Conservation (phyloP, 108 stramenopile species). For the Discostella stelligeroides region DNA sequence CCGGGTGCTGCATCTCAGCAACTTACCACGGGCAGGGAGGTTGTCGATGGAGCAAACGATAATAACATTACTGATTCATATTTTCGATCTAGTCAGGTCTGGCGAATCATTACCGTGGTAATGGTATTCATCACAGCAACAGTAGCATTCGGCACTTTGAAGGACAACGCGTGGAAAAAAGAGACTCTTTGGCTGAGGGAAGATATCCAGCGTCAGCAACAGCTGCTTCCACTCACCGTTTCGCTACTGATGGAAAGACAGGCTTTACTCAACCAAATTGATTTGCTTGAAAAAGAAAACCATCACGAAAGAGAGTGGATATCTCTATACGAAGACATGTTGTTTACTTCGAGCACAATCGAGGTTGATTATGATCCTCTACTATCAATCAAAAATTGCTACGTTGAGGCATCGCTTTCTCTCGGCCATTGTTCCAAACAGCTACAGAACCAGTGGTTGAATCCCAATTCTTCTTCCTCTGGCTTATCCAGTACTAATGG, state of each 20-base stretch:
- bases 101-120: not conserved
- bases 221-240: not conserved
- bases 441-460: conserved; percentile 11
- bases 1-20: not conserved
- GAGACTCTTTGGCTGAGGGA: conserved; percentile 13
- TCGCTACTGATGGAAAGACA: not conserved
- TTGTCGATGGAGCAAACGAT: not conserved
- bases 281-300: conserved; percentile 1
- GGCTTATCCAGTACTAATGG: not conserved
- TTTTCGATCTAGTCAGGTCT: not conserved
- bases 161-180: not conserved
- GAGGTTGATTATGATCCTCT: conserved; percentile 2
- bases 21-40: not conserved
- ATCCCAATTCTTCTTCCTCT: not conserved
- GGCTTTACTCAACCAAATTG: not conserved
- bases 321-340: not conserved
- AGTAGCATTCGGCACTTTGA: not conserved
- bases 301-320: not conserved
- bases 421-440: conserved; percentile 27
- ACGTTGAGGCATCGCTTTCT: conserved; percentile 24
- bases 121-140: not conserved
- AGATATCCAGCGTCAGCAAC: conserved; percentile 3
- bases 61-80: not conserved
- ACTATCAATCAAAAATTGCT: conserved; percentile 28
- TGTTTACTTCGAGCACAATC: conserved; percentile 2